Evolutionary conservation across 2,329 filamentous ascomycete species (phyloP).

Genomic region (Venturia oleaginea): DNA sequence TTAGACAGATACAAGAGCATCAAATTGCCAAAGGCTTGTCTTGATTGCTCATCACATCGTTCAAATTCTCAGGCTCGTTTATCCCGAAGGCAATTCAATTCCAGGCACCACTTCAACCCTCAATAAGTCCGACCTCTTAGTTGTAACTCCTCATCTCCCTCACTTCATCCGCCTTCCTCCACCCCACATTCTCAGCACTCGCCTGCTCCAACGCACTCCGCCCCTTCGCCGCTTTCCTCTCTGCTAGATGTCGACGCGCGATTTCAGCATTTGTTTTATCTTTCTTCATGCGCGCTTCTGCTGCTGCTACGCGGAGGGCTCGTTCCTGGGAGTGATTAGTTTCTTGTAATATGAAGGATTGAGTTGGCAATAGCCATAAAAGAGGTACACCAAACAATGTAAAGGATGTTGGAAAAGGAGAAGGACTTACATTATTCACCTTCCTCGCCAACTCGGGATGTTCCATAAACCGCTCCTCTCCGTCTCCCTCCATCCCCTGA

Average conservation of each 20-base stretch:
- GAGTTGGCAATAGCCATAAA: too few relatives aligned
- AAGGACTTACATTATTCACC: background rate
- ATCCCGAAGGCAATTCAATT: background rate
- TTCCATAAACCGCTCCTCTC: background rate
- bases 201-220: constrained; percentile 1
- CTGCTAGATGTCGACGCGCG: background rate
- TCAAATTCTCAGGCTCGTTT: too few relatives aligned
- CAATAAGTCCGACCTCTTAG: background rate
- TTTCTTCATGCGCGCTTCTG: constrained; percentile 8
- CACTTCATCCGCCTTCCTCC: background rate
- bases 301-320: background rate
- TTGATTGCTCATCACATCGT: too few relatives aligned
- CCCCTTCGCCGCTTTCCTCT: constrained; percentile 1
- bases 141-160: constrained; percentile 7
- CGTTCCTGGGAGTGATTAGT: background rate
- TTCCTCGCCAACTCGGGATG: background rate
- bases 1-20: too few relatives aligned
- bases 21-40: too few relatives aligned
- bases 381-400: too few relatives aligned
- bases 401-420: too few relatives aligned
- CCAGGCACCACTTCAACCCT: background rate
- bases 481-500: background rate
- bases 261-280: background rate
- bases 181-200: constrained; percentile 9
- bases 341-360: background rate